Evolutionary conservation across 2,329 filamentous ascomycete species (phyloP).

Genomic region (Xylariaceae sp.): DNA sequence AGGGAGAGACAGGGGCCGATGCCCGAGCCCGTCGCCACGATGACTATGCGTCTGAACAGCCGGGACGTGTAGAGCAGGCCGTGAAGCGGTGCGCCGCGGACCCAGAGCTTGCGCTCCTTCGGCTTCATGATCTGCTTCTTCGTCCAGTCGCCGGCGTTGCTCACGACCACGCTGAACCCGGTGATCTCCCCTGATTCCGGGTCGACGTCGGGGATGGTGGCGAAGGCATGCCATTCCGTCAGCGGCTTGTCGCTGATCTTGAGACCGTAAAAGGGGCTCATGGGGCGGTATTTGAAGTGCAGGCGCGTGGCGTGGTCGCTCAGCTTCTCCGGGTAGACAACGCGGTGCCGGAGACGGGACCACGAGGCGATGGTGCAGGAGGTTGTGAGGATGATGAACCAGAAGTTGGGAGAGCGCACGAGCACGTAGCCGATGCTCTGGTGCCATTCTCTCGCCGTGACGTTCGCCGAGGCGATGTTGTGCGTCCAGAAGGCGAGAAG

Average conservation of each 20-base stretch:
- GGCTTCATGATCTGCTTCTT: conserved; percentile 55
- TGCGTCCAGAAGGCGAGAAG: conserved; percentile 49
- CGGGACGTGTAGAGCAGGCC: conserved; percentile 63
- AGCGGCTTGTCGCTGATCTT: conserved; percentile 60
- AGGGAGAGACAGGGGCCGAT: conserved; percentile 66
- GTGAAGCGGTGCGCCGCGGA: conserved; percentile 61
- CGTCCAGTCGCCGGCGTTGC: conserved; percentile 76
- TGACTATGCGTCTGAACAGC: conserved; percentile 58
- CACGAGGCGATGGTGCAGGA: conserved; percentile 65
- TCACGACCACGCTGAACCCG: conserved; percentile 65
- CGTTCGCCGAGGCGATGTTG: conserved; percentile 53
- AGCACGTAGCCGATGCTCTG: conserved; percentile 35
- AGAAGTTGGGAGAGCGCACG: conserved; percentile 48
- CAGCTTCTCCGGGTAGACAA: conserved; percentile 60
- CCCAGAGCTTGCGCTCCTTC: conserved; percentile 56
- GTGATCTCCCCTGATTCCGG: conserved; percentile 35
- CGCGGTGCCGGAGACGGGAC: conserved; percentile 62
- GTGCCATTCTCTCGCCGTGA: conserved; percentile 34
- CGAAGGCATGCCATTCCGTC: conserved; percentile 71
- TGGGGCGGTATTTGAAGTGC: conserved; percentile 59
- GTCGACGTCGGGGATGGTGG: conserved; percentile 59
- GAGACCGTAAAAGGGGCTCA: conserved; percentile 51
- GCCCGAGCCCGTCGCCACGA: conserved; percentile 68
- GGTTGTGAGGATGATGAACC: conserved; percentile 63
- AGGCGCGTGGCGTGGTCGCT: conserved; percentile 69